These are phyloP conservation scores for Auriscalpium vulgare DNA, from an alignment of 768 basidiomycete genomes.

Conservation along the genomic window DNA sequence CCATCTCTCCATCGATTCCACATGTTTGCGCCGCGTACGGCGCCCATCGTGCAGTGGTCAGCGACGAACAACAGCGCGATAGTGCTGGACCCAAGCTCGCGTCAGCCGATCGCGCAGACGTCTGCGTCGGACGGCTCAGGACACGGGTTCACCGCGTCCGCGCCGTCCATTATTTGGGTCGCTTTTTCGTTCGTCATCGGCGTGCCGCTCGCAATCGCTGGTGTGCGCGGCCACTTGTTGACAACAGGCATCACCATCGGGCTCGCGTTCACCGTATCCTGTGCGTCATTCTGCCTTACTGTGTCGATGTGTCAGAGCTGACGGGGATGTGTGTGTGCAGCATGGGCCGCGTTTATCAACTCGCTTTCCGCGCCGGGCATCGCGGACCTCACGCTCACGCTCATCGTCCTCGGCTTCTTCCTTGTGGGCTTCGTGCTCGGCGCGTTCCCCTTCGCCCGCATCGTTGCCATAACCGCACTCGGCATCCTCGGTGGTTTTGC, in stretches of 20 bases:
- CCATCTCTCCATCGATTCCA: no score
- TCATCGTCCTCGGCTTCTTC: constrained; percentile 43
- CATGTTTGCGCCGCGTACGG: no score
- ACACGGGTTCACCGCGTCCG: constrained; percentile 28
- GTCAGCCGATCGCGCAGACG: constrained; percentile 42
- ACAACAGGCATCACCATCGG: constrained; percentile 51
- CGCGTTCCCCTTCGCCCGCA: constrained; percentile 40
- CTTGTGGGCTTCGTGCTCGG: constrained; percentile 44
- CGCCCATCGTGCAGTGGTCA: background rate
- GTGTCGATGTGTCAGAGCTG: constrained; percentile 24
- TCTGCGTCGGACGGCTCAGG: constrained; percentile 55
- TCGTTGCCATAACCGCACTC: constrained; percentile 38
- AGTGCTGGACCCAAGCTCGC: constrained; percentile 39
- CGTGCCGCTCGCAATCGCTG: constrained; percentile 43
- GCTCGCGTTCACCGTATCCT: constrained; percentile 36
- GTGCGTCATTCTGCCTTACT: constrained; percentile 8
- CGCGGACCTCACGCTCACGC: constrained; percentile 42
- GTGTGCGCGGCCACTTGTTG: constrained; percentile 48
- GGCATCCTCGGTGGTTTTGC: constrained; percentile 50
- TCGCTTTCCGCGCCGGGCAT: constrained; percentile 40
- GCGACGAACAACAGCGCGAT: constrained; percentile 27
- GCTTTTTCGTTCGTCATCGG: constrained; percentile 44
- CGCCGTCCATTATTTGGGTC: constrained; percentile 52
- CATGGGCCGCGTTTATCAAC: constrained; percentile 60
- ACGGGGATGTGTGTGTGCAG: constrained; percentile 21